Evolutionary conservation across 345 rosid genomes (phyloP).

Genomic region (Dipteronia dyeriana): DNA sequence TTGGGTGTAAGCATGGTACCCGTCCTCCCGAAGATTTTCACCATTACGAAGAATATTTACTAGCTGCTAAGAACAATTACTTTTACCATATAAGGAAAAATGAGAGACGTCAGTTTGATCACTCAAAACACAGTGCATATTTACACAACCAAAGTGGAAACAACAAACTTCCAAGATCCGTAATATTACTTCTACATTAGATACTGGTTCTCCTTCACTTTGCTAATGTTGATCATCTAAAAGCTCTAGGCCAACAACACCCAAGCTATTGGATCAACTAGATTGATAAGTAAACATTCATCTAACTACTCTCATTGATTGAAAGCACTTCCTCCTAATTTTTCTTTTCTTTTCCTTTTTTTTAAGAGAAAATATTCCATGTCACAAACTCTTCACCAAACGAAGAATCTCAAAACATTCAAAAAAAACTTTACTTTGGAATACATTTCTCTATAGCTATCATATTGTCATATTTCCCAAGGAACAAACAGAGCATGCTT

Average conservation of each 20-base stretch:
- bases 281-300: conserved; percentile 12
- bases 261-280: background rate
- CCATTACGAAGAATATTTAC: too few relatives aligned
- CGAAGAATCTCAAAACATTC: conserved; percentile 15
- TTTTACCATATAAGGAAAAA: too few relatives aligned
- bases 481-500: background rate
- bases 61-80: too few relatives aligned
- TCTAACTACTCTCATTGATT: background rate
- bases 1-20: too few relatives aligned
- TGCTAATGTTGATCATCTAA: conserved; percentile 16
- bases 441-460: background rate
- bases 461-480: background rate
- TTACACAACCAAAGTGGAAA: conserved; percentile 23
- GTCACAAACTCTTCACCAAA: conserved; percentile 15
- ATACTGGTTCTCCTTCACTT: background rate
- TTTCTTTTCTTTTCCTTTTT: background rate
- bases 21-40: too few relatives aligned
- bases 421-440: conserved; percentile 13
- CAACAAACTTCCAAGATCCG: conserved; percentile 1
- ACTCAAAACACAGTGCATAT: conserved; percentile 4
- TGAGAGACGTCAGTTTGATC: background rate
- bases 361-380: background rate
- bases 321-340: conserved; percentile 12
- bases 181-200: background rate
- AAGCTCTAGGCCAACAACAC: conserved; percentile 19